phyloP scores from a whole-genome alignment of 495 filamentous ascomycete species.

The Trichoderma reesei region DNA sequence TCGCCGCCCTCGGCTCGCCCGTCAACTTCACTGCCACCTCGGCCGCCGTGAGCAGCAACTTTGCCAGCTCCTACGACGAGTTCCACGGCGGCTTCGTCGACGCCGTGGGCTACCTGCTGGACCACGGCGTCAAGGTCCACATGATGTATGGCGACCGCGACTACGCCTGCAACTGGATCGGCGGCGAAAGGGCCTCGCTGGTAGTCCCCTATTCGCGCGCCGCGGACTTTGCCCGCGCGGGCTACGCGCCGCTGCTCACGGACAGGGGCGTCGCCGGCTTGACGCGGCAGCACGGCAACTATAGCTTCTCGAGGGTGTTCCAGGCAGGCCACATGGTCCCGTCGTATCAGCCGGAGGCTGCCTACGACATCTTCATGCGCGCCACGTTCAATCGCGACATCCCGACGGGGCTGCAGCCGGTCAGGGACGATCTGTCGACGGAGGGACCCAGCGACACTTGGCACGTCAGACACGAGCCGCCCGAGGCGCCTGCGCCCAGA shows the following conservation, averaged over 20 bases:
- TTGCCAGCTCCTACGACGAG: slow-evolving; percentile 44
- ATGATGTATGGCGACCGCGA: slow-evolving; percentile 59
- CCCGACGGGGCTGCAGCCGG: slow-evolving; percentile 36
- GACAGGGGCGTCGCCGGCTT: slow-evolving; percentile 48
- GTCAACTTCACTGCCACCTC: slow-evolving; percentile 53
- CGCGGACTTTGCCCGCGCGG: slow-evolving; percentile 32
- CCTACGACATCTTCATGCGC: slow-evolving; percentile 55
- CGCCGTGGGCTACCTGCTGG: slow-evolving; percentile 43
- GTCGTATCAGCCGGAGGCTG: slow-evolving; percentile 57
- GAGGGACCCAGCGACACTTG: slow-evolving; percentile 20
- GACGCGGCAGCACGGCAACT: slow-evolving; percentile 56
- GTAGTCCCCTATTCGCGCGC: slow-evolving; percentile 36
- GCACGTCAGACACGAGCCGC: slow-evolving; percentile 21
- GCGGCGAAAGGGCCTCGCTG: slow-evolving; percentile 51
- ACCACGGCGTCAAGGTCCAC: slow-evolving; percentile 51
- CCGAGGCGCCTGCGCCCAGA: slow-evolving; percentile 11
- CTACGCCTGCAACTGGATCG: slow-evolving; percentile 61
- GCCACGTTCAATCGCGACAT: slow-evolving; percentile 40
- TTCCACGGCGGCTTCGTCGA: slow-evolving; percentile 36
- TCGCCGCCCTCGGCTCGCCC: background rate
- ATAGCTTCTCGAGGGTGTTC: slow-evolving; percentile 61
- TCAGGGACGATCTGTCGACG: slow-evolving; percentile 17
- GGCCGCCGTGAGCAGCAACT: slow-evolving; percentile 39
- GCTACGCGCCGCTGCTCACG: slow-evolving; percentile 46
- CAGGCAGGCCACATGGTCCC: slow-evolving; percentile 64